Percentiles rank a stretch among this genome's conserved stretches.
Evolutionary conservation across 1,284 basidiomycete species (phyloP).

Genomic region (Fomitopsis palustris): DNA sequence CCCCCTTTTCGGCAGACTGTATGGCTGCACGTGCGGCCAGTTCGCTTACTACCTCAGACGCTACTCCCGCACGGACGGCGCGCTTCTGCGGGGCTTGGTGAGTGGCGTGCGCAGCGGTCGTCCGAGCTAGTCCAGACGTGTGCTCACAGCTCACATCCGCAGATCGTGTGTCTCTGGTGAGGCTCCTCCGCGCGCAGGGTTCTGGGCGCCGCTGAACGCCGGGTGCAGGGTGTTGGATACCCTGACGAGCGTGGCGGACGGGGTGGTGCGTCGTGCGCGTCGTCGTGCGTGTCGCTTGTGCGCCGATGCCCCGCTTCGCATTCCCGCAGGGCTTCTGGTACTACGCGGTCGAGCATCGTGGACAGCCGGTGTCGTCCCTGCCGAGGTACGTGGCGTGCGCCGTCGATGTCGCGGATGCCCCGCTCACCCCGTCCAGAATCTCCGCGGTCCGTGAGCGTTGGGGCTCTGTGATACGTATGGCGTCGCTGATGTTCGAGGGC

Average conservation of each 20-base stretch:
- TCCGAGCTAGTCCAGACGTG: not conserved
- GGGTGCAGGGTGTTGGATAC: not conserved
- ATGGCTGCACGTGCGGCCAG: not conserved
- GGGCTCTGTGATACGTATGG: not conserved
- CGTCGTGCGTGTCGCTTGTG: not conserved
- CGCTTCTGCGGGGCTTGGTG: not conserved
- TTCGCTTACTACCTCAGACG: not conserved
- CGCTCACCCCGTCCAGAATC: too few relatives aligned
- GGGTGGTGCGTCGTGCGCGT: not conserved
- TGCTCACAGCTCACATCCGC: not conserved
- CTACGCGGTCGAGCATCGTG: not conserved
- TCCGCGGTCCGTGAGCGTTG: too few relatives aligned
- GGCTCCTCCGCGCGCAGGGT: not conserved
- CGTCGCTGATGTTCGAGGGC: not conserved
- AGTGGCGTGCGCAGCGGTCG: not conserved
- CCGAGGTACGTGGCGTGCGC: not conserved
- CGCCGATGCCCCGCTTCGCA: not conserved
- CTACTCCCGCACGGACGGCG: not conserved
- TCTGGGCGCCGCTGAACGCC: not conserved
- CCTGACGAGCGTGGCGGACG: not conserved
- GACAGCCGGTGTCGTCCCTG: not conserved
- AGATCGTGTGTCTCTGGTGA: not conserved
- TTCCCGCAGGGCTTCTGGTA: not conserved
- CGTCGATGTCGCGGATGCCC: not conserved
- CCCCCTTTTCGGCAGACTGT: not conserved